These are phyloP conservation scores for Aspergillus bombycis DNA, from an alignment of 2,329 filamentous ascomycete genomes.

Conservation along the genomic window DNA sequence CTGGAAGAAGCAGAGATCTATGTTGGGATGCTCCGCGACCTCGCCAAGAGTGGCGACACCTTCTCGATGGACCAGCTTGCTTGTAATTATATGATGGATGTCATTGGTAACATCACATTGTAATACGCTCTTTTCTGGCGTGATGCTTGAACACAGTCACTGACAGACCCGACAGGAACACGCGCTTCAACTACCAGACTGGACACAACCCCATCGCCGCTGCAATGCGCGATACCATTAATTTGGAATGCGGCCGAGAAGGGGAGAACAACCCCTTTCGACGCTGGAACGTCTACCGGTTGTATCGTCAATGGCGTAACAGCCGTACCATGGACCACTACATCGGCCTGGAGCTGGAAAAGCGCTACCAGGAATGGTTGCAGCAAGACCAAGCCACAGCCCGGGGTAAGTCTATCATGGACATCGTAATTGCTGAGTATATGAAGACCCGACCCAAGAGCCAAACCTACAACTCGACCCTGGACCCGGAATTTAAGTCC, in stretches of 20 bases:
- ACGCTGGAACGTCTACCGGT: neutral
- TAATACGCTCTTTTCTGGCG: no score
- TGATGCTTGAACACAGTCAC: no score
- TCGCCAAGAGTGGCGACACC: neutral
- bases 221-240: conserved; percentile 8
- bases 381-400: no score
- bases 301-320: conserved; percentile 8
- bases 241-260: neutral
- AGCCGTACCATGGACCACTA: conserved; percentile 1
- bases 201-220: conserved; percentile 6
- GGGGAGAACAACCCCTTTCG: no score
- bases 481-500: neutral
- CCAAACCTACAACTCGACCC: no score
- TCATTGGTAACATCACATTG: conserved; percentile 9
- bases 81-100: conserved; percentile 2
- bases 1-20: conserved; percentile 9
- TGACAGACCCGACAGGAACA: neutral
- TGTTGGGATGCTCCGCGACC: neutral
- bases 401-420: conserved; percentile 2
- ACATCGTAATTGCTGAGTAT: conserved; percentile 1
- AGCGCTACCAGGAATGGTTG: conserved; percentile 6
- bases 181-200: neutral
- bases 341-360: conserved; percentile 8
- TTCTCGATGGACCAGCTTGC: conserved; percentile 4
- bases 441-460: neutral